Evolutionary conservation across 2,329 filamentous ascomycete species (phyloP), one percentile per base, ranked within the genome.

Genomic region (Ilyonectria mors-panacis): DNA sequence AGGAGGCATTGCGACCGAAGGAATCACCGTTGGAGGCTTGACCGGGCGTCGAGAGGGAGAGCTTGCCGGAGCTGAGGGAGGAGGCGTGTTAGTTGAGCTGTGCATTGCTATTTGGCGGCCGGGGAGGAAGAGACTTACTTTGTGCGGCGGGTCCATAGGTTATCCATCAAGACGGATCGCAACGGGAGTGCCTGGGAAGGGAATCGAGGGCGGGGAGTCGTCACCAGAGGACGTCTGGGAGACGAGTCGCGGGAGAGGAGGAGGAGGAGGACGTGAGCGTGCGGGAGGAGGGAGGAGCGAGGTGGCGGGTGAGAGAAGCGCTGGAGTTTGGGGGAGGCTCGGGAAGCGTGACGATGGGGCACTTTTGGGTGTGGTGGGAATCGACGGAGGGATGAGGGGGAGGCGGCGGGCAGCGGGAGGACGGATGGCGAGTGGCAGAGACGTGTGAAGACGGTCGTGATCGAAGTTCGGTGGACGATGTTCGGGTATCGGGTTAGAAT

Each of bases 11-110:
- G 84, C 93, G 91, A 86, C 82, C 81, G 86, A 84, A 78, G 86
- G 85, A 80, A 85, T 83, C 84, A 85, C 86, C 81, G 80, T 82
- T 84, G 59, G 82, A 76, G 77, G 87, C 85, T 74, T 86, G 83
- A 78, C 89, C 88, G 78, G 89, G 85, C 80, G 93, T 97, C 76
- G 94, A 92, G 71, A 98, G 88, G 75, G 94, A 97, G 83, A 98
- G 92, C 86, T 97, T 98, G 88, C 90, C 93, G 83, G 89, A 89
- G 86, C 92, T 96, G 78, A 62, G 62, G 39, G 51, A 60, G 28
- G 19, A 33, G 15, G 35, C 47, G 44, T 58, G 53, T 68, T 65
- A 70, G 71, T 75, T 69, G 68, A 58, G 23, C 39, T 56, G 37
- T 15, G 39, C 56, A 51, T 53, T 19, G n/a, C 33, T 17, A 65